phyloP scores from a whole-genome alignment of 1,284 basidiomycete genomes.

The Sphaerobolus stellatus region DNA sequence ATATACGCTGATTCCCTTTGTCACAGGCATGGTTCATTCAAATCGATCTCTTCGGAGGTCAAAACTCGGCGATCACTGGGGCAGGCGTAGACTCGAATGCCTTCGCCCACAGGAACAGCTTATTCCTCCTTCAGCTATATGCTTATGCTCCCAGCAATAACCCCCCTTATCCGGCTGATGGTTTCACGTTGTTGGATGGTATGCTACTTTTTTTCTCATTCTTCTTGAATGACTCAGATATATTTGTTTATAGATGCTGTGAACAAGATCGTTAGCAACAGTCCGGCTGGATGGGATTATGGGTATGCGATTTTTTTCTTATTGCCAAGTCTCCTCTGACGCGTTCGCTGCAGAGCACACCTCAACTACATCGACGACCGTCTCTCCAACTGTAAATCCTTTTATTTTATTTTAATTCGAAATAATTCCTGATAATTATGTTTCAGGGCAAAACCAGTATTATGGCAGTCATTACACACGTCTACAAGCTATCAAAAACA shows the following conservation, averaged over 20 bases:
- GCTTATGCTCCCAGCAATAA: background rate
- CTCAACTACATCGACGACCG: constrained; percentile 3
- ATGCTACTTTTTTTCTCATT: background rate
- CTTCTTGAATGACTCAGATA: background rate
- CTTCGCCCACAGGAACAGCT: background rate
- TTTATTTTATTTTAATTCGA: background rate
- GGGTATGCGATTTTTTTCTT: background rate
- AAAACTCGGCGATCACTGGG: background rate
- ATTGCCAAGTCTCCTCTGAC: background rate
- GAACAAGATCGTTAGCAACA: background rate
- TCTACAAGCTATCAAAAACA: constrained; percentile 42
- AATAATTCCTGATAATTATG: background rate
- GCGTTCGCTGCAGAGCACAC: background rate
- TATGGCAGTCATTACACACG: constrained; percentile 38
- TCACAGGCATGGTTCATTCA: background rate
- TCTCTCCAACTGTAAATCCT: background rate
- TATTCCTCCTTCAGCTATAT: background rate
- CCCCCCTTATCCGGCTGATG: background rate
- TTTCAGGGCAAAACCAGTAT: background rate
- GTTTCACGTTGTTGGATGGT: background rate
- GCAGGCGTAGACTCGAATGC: background rate
- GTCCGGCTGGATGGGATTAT: background rate
- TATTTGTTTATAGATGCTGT: background rate
- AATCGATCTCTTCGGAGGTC: background rate
- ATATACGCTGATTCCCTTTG: constrained; percentile 4